Conservation (phyloP, 2,329 filamentous ascomycete species). For the Trichoderma sp. region DNA sequence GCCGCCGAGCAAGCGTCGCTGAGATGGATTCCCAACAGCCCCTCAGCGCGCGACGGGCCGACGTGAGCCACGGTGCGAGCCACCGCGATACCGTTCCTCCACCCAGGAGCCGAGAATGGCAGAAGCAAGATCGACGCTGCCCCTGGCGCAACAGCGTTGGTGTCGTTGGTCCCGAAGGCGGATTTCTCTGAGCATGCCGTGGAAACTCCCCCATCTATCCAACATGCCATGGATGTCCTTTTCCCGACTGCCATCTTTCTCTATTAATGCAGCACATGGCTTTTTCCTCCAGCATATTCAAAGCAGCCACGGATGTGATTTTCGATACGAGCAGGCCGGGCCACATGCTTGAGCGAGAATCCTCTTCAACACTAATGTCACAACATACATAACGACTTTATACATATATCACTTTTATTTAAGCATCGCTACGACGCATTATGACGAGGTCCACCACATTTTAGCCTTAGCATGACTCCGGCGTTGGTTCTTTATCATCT, state of each 20-base stretch:
- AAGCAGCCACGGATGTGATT: neutral
- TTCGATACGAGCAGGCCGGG: constrained; percentile 4
- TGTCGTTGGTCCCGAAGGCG: constrained; percentile 52
- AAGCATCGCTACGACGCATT: constrained; percentile 20
- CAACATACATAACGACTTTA: constrained; percentile 3
- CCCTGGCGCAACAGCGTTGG: constrained; percentile 57
- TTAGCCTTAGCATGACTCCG: constrained; percentile 18
- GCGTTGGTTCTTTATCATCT: constrained; percentile 13
- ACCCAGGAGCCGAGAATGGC: constrained; percentile 35
- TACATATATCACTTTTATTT: constrained; percentile 9
- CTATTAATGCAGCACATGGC: neutral
- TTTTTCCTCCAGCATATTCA: neutral
- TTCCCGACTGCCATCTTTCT: neutral
- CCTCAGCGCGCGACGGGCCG: constrained; percentile 34
- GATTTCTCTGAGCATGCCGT: constrained; percentile 43
- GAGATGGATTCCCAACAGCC: constrained; percentile 43
- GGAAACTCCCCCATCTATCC: neutral
- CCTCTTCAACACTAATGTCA: neutral
- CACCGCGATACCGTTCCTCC: constrained; percentile 36
- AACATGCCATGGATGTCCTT: neutral
- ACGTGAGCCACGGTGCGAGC: constrained; percentile 48
- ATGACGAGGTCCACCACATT: constrained; percentile 10
- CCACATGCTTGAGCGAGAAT: constrained; percentile 6
- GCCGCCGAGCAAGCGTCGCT: constrained; percentile 47
- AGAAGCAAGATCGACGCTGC: constrained; percentile 45